Conservation (phyloP, 2,329 filamentous ascomycete species). For the Cryphonectria carpinicola region DNA sequence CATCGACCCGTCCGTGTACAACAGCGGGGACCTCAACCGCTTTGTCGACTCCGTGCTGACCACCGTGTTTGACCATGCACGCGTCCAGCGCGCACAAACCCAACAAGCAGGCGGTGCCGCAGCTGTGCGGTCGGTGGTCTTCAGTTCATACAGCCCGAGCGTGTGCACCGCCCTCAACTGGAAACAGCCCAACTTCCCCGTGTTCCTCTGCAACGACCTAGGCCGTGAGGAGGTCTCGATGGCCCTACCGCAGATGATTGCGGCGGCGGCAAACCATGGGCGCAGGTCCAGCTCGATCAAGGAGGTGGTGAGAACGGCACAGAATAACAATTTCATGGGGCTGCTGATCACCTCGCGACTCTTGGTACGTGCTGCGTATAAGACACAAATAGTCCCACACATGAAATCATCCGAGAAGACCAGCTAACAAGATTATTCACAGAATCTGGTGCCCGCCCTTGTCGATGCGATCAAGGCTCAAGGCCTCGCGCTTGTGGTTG, state of each 20-base stretch:
- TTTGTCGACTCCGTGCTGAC: constrained; percentile 84
- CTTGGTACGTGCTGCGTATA: constrained; percentile 62
- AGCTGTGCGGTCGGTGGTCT: constrained; percentile 83
- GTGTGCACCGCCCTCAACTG: constrained; percentile 95
- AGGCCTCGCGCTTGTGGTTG: constrained; percentile 87
- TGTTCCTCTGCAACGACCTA: constrained; percentile 93
- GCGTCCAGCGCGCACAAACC: constrained; percentile 64
- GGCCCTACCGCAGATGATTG: constrained; percentile 41
- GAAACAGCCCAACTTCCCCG: constrained; percentile 98
- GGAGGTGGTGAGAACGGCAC: constrained; percentile 88
- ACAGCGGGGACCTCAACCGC: constrained; percentile 79
- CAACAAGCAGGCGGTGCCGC: constrained; percentile 51
- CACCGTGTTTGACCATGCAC: constrained; percentile 89
- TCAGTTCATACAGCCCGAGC: constrained; percentile 88
- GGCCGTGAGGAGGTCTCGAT: constrained; percentile 61
- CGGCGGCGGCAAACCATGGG: constrained; percentile 57
- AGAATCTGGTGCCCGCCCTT: constrained; percentile 92
- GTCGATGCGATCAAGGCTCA: constrained; percentile 94
- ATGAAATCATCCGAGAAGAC: background rate
- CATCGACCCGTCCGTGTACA: constrained; percentile 59
- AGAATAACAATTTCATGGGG: constrained; percentile 98
- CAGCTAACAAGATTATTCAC: constrained; percentile 28
- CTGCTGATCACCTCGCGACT: constrained; percentile 87
- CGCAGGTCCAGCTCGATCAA: constrained; percentile 84
- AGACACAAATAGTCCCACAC: background rate